Percentiles rank a stretch among this genome's conserved stretches.
Conservation (phyloP, 345 rosid species). For the Syzygium oleosum region DNA sequence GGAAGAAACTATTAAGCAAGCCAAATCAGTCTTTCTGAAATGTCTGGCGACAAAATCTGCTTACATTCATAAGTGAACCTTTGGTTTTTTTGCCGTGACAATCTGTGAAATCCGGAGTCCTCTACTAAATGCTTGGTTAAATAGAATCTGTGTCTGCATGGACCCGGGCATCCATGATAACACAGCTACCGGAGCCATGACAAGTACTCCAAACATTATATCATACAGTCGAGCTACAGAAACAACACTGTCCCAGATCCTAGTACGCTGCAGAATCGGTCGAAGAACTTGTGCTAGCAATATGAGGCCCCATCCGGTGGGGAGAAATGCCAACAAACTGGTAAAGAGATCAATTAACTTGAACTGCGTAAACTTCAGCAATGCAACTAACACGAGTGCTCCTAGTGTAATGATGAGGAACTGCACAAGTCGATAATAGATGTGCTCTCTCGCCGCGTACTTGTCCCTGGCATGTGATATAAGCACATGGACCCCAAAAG, state of each 20-base stretch:
- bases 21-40: not conserved
- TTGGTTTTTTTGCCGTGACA: not conserved
- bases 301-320: slow-evolving; percentile 4
- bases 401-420: not conserved
- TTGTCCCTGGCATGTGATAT: not conserved
- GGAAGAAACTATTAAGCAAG: not conserved
- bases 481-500: not conserved
- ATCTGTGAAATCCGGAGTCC: not conserved
- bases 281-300: slow-evolving; percentile 2
- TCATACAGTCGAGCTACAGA: slow-evolving; percentile 1
- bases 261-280: not conserved
- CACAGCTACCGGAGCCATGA: not conserved
- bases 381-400: not conserved
- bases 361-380: not conserved
- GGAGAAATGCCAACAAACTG: not conserved
- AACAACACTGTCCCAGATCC: not conserved
- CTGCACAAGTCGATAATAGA: not conserved
- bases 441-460: not conserved
- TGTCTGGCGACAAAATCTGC: not conserved
- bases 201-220: not conserved
- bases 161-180: not conserved
- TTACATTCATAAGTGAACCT: slow-evolving; percentile 28
- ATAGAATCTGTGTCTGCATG: not conserved
- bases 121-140: not conserved
- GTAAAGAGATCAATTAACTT: not conserved